phyloP scores from a whole-genome alignment of 2,329 filamentous ascomycete genomes.

The Aspergillus hortae region DNA sequence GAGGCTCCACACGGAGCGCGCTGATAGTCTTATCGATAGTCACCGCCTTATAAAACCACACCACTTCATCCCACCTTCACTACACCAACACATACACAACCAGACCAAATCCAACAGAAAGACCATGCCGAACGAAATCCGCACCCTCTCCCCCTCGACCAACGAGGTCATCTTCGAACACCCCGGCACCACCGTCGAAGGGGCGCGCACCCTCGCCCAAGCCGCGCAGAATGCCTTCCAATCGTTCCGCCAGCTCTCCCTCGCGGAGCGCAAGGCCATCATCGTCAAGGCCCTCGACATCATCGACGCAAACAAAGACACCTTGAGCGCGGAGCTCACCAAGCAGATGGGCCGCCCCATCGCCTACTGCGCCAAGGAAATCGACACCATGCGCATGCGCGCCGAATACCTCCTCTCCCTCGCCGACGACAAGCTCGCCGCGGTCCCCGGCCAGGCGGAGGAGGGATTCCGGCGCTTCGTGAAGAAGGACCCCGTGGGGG shows the following conservation, averaged over 20 bases:
- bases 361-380: slow-evolving; percentile 74
- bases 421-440: slow-evolving; percentile 69
- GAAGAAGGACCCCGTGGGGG: slow-evolving; percentile 78
- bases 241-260: slow-evolving; percentile 65
- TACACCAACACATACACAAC: background rate
- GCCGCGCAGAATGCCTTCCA: slow-evolving; percentile 27
- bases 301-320: slow-evolving; percentile 67
- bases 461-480: slow-evolving; percentile 85
- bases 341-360: slow-evolving; percentile 91
- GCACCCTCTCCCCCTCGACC: slow-evolving; percentile 82
- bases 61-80: background rate
- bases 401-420: slow-evolving; percentile 81
- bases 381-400: slow-evolving; percentile 76
- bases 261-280: slow-evolving; percentile 73
- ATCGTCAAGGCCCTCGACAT: slow-evolving; percentile 73
- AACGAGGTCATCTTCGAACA: slow-evolving; percentile 79
- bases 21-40: background rate
- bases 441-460: slow-evolving; percentile 77
- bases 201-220: slow-evolving; percentile 21
- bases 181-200: slow-evolving; percentile 55
- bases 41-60: background rate
- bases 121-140: slow-evolving; percentile 25
- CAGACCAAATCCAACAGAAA: background rate
- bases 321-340: slow-evolving; percentile 75
- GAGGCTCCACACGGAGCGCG: background rate